These are phyloP conservation scores for Trametes cubensis DNA, from an alignment of 768 basidiomycete species.

Conservation along the genomic window DNA sequence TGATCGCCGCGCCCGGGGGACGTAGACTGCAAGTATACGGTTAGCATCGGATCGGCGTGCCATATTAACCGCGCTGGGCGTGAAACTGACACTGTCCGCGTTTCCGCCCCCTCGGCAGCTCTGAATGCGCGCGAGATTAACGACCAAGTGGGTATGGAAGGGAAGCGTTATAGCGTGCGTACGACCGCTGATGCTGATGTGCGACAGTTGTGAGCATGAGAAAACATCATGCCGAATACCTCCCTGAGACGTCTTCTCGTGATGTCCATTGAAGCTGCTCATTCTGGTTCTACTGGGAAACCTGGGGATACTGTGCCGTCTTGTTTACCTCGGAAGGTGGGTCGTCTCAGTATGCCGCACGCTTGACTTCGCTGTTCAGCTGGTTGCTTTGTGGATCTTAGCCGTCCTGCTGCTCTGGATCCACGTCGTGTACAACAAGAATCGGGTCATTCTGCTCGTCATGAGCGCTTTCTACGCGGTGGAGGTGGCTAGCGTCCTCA, in stretches of 20 bases:
- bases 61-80: neutral
- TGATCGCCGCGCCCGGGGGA: neutral
- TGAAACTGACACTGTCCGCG: neutral
- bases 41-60: slow-evolving; percentile 4
- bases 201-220: slow-evolving; percentile 15
- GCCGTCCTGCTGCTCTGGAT: slow-evolving; percentile 38
- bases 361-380: neutral
- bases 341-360: neutral
- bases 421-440: slow-evolving; percentile 34
- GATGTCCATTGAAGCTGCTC: slow-evolving; percentile 21
- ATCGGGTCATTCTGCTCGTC: slow-evolving; percentile 23
- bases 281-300: slow-evolving; percentile 37
- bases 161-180: neutral
- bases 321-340: slow-evolving; percentile 26
- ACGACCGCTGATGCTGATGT: neutral
- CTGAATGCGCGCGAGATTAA: slow-evolving; percentile 15
- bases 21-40: slow-evolving; percentile 23
- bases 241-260: neutral
- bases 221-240: neutral
- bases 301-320: slow-evolving; percentile 30
- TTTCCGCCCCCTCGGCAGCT: slow-evolving; percentile 4
- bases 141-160: slow-evolving; percentile 12
- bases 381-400: slow-evolving; percentile 3
- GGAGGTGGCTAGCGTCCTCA: slow-evolving; percentile 24
- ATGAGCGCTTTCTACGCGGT: slow-evolving; percentile 24